phyloP scores from a whole-genome alignment of 2,329 filamentous ascomycete genomes.

The Tothia fuscella region DNA sequence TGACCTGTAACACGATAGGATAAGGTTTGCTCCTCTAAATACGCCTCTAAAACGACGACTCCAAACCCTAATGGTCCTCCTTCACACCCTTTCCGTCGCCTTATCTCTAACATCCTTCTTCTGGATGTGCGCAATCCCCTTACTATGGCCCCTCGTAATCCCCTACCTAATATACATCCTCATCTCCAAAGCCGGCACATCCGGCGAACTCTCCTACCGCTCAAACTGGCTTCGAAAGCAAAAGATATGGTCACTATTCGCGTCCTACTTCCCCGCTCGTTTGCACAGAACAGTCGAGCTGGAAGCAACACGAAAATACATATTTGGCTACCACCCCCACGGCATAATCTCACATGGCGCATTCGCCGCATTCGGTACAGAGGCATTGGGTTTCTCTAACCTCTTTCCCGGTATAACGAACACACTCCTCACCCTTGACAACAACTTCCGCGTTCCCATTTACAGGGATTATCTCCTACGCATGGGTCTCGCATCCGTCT shows the following conservation, averaged over 20 bases:
- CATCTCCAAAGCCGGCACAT: slow-evolving; percentile 63
- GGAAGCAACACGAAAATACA: slow-evolving; percentile 75
- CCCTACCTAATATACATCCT: slow-evolving; percentile 78
- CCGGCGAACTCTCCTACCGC: slow-evolving; percentile 63
- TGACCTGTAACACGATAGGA: slow-evolving; percentile 31
- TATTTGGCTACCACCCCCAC: slow-evolving; percentile 94
- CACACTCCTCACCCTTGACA: slow-evolving; percentile 83
- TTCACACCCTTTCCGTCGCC: slow-evolving; percentile 38
- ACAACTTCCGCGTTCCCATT: slow-evolving; percentile 86
- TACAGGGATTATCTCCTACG: slow-evolving; percentile 90
- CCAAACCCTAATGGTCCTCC: slow-evolving; percentile 37
- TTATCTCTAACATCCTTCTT: slow-evolving; percentile 65
- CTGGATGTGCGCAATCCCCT: slow-evolving; percentile 76
- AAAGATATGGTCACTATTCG: slow-evolving; percentile 77
- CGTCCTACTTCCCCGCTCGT: slow-evolving; percentile 79
- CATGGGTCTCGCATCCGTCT: slow-evolving; percentile 80
- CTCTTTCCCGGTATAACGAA: slow-evolving; percentile 95
- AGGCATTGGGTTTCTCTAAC: slow-evolving; percentile 73
- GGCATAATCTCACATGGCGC: slow-evolving; percentile 97
- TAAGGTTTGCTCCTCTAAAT: slow-evolving; percentile 80
- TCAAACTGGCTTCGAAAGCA: slow-evolving; percentile 62
- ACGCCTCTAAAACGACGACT: slow-evolving; percentile 42
- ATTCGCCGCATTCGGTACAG: slow-evolving; percentile 81
- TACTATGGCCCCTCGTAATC: slow-evolving; percentile 72
- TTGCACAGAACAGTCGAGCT: slow-evolving; percentile 77